Conservation (phyloP, 177 flowering plant genomes). For the Vitis hybrid region DNA sequence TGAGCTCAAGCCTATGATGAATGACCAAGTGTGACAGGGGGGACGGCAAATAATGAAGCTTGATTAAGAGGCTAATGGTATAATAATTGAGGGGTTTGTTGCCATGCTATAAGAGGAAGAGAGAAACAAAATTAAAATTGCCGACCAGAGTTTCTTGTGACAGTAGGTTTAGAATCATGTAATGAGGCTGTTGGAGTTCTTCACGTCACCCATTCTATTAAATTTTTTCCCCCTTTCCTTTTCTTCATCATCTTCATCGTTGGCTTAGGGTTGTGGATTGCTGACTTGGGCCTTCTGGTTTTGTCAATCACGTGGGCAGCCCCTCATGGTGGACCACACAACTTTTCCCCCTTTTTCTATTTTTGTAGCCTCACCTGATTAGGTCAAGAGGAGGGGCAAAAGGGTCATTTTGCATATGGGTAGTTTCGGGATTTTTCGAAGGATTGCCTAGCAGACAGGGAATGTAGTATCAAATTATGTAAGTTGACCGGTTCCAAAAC, state of each 20-base stretch:
- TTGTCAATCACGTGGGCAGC: conserved; percentile 53
- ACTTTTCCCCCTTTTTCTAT: background rate
- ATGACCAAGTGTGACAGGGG: conserved; percentile 15
- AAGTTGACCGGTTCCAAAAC: conserved; percentile 49
- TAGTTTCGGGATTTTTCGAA: conserved; percentile 8
- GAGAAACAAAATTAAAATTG: conserved; percentile 17
- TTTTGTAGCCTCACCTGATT: conserved; percentile 20
- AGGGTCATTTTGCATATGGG: conserved; percentile 10
- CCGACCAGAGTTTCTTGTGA: conserved; percentile 73
- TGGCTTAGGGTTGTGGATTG: conserved; percentile 22
- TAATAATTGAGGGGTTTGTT: background rate
- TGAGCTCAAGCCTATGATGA: background rate
- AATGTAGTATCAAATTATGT: conserved; percentile 14
- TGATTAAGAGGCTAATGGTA: conserved; percentile 7
- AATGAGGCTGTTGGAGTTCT: conserved; percentile 49
- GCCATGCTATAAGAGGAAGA: conserved; percentile 13
- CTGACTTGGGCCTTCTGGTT: conserved; percentile 30
- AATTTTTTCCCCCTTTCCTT: conserved; percentile 3
- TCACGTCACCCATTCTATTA: conserved; percentile 58
- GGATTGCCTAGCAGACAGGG: conserved; percentile 25
- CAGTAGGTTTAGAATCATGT: conserved; percentile 38
- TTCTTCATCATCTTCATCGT: conserved; percentile 21
- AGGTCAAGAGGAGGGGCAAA: conserved; percentile 17
- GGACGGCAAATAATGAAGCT: conserved; percentile 20
- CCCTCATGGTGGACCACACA: conserved; percentile 45